A percentile compares a stretch with the other conserved stretches of the same genome.
Conservation (phyloP, 768 basidiomycete genomes). For the Mycena amicta region DNA sequence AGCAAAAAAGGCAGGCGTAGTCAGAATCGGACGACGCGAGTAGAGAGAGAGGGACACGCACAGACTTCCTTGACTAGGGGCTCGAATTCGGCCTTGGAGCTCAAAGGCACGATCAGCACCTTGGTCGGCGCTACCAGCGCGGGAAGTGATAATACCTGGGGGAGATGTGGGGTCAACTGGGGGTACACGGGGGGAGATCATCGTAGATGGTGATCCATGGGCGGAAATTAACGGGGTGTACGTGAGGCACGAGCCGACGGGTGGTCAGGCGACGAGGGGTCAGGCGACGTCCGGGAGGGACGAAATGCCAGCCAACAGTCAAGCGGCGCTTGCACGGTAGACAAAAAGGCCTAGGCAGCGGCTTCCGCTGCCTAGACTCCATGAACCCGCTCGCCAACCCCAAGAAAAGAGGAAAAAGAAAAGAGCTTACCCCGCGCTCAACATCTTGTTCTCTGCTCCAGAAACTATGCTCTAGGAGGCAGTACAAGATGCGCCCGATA, state of each 20-base stretch:
- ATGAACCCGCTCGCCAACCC: no score
- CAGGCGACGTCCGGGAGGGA: no score
- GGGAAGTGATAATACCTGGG: slow-evolving; percentile 87
- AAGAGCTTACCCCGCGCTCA: slow-evolving; percentile 77
- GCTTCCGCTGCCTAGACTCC: no score
- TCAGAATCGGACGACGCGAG: background rate
- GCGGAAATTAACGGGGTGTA: no score
- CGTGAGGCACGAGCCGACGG: no score
- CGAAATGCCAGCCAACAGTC: no score
- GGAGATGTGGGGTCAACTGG: background rate
- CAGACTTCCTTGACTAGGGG: slow-evolving; percentile 88
- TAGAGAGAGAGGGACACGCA: slow-evolving; percentile 46
- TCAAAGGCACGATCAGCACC: slow-evolving; percentile 93
- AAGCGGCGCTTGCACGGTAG: no score
- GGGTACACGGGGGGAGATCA: no score
- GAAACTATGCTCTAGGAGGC: slow-evolving; percentile 91
- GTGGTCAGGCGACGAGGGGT: no score
- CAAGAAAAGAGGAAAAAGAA: slow-evolving; percentile 6
- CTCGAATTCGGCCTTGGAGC: slow-evolving; percentile 79
- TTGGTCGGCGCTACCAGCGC: slow-evolving; percentile 92
- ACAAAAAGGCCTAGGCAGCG: no score
- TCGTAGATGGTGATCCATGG: no score
- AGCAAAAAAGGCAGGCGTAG: no score
- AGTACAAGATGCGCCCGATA: slow-evolving; percentile 93
- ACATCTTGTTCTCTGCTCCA: slow-evolving; percentile 93